Base-by-base conservation (phyloP, 208 protist species). In the Leishmania guyanensis region DNA sequence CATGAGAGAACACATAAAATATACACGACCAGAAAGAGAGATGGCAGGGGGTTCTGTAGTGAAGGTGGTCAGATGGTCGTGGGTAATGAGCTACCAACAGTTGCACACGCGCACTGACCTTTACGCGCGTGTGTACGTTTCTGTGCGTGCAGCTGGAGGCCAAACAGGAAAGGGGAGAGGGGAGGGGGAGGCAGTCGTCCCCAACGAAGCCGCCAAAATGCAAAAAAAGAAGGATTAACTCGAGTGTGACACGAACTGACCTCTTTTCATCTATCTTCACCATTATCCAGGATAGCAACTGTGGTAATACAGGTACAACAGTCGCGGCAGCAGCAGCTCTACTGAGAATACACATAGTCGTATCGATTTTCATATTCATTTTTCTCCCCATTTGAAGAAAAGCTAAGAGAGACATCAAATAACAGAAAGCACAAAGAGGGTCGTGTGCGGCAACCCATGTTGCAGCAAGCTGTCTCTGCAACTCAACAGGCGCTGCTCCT, bases 251-350 rank as follows among this genome's bases (percentile, higher is more conserved):
- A 54, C 17, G 12, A 5, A 50, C 46, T 17, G 46, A 17, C 20
- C 22, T 36, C 46, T 26, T 26, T 73, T 16, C 46, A 53, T 53
- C 3, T 46, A 51, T 46, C 36, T 10, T 53, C 68, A 75, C 54
- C 62, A 82, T 51, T 74, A 58, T 68, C 68, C 36, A 43, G 62
- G 29, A 84, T 43, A 5, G 46, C 51, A 26, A 72, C n/a, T 79
- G 46, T 56, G 62, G 48, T 33, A 50, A 26, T 26, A 46, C 50
- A 10, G 36, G 26, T 54, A 84, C 50, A 58, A 17, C 26, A 46
- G 50, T 56, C 46, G 62, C 56, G 3, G n/a, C 46, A 72, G 43
- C 58, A n/a, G 29, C 29, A 10, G 65, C n/a, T 16, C 22, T 46
- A 43, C 76, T 12, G 5, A 14, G 54, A 75, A 33, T n/a, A 20